Evolutionary conservation across 2,329 filamentous ascomycete species (phyloP), one percentile per base, ranked within the genome.

Genomic region (Epichloe uncinata): DNA sequence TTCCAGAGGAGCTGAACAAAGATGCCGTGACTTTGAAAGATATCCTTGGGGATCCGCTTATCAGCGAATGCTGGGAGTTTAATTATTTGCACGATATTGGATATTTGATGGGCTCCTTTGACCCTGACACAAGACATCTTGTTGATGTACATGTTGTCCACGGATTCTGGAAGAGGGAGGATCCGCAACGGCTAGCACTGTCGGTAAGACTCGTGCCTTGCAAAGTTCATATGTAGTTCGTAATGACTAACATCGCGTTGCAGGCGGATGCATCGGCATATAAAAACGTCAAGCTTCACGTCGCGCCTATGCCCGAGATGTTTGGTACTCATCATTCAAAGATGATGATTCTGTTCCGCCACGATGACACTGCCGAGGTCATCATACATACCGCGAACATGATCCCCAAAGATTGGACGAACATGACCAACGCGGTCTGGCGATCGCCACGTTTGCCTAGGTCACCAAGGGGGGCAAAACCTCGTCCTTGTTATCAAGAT

Each of bases 381-480:
- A 67, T 94, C 50, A 89, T 95, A 33, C 87, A 94, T 58, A 95
- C 89, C 0, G 87, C 89, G 16, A 95, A 95, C 58, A 88, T 95
- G 84, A 91, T 95, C n/a, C 61, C 74, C 4, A 81, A 82, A 50
- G 89, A 95, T 63, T 95, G 89, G 89, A 77, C 73, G 1, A 93
- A 93, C 57, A 86, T 95, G 85, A 85, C 82, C 1, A 88, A 95
- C 63, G 87, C 80, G 1, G 77, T 86, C 5, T 95, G 89, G 89
- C 73, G 69, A 46, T 91, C 87, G 0, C 87, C 87, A 0, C 61
- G 78, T 1, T 76, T 95, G 1, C 81, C 85, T 1, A 65, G 77
- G 1, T 45, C 69, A 7, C 22, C 15, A 37, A 26, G 22, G 45
- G 20, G 38, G 12, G 12, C 22, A 7, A 41, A 9, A n/a, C 3